A percentile compares a stretch with the other conserved stretches of the same genome.
Evolutionary conservation across 495 filamentous ascomycete species (phyloP).

Genomic region (Tuber indicum): DNA sequence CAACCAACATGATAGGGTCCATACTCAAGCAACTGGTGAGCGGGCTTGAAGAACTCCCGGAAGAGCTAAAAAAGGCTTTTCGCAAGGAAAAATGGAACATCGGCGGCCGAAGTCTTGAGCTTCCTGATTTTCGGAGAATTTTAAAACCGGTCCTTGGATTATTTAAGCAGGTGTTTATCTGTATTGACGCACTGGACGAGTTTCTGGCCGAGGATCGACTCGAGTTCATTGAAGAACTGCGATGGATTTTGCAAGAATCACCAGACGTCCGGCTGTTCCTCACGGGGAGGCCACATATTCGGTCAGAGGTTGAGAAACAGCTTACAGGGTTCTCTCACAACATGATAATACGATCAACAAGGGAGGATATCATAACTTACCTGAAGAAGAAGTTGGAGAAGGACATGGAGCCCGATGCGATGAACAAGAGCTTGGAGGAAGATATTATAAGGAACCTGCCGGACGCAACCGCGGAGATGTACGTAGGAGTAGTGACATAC

Average conservation of each 20-base stretch:
- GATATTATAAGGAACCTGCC: background rate
- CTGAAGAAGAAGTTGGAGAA: background rate
- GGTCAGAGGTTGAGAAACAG: background rate
- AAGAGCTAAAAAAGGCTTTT: background rate
- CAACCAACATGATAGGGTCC: background rate
- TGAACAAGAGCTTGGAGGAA: background rate
- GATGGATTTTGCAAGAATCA: slow-evolving; percentile 1
- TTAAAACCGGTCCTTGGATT: background rate
- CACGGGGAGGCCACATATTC: background rate
- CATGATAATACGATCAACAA: background rate
- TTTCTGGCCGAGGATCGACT: background rate
- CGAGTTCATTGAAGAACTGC: background rate
- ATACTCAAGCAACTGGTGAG: background rate
- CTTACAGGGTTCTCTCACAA: background rate
- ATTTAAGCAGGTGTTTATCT: background rate
- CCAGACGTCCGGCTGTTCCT: background rate
- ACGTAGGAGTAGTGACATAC: background rate
- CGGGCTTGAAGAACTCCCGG: background rate
- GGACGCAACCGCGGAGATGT: background rate
- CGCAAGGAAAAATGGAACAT: background rate
- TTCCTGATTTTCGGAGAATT: background rate
- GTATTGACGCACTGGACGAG: background rate
- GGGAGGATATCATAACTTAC: background rate
- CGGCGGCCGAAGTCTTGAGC: background rate
- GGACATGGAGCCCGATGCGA: background rate